phyloP scores from a whole-genome alignment of 257 asterid species.

The Fraxinus cuspidata region DNA sequence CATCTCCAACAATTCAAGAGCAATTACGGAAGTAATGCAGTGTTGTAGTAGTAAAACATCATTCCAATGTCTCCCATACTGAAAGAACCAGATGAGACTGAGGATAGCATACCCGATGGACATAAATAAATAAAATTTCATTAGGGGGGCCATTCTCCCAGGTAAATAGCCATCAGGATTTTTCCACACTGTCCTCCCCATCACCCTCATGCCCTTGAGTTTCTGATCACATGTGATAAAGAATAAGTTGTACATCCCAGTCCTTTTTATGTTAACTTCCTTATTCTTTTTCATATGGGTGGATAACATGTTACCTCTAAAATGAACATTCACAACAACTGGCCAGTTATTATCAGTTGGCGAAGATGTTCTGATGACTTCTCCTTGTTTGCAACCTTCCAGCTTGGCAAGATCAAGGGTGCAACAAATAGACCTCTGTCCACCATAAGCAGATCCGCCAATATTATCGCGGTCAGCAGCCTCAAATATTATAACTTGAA shows the following conservation, averaged over 20 bases:
- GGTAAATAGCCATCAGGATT: conserved; percentile 91
- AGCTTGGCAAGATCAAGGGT: conserved; percentile 90
- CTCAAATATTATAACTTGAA: conserved; percentile 85
- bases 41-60: conserved; percentile 87
- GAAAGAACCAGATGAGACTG: conserved; percentile 77
- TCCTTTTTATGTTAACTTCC: conserved; percentile 60
- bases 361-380: conserved; percentile 72
- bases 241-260: conserved; percentile 96
- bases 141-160: conserved; percentile 92
- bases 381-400: conserved; percentile 90
- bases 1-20: conserved; percentile 90
- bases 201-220: conserved; percentile 75
- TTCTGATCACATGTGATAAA: conserved; percentile 89
- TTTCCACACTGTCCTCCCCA: conserved; percentile 90
- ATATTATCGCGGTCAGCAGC: conserved; percentile 84
- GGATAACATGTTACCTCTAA: conserved; percentile 64
- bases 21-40: conserved; percentile 80
- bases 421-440: conserved; percentile 96
- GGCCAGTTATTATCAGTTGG: conserved; percentile 74
- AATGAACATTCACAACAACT: conserved; percentile 55
- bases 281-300: conserved; percentile 65
- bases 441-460: conserved; percentile 97
- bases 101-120: conserved; percentile 69
- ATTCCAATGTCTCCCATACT: conserved; percentile 72
- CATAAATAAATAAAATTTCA: conserved; percentile 80